phyloP scores from a whole-genome alignment of 768 basidiomycete species.

The Sistotremastrum suecicum region DNA sequence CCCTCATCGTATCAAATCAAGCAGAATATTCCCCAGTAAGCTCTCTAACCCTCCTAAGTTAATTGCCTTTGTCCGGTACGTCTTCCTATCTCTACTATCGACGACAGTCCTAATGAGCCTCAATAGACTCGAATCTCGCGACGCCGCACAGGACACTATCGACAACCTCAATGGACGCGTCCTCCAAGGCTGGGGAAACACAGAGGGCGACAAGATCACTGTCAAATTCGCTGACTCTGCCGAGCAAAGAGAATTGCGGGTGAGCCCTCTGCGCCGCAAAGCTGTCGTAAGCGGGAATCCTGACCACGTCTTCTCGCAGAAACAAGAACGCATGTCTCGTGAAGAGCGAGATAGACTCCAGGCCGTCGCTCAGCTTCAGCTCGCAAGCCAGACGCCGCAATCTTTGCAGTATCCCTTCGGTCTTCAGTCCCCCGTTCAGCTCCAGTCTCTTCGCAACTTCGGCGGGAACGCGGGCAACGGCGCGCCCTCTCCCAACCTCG shows the following conservation, averaged over 20 bases:
- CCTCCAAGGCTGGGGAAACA: conserved; percentile 68
- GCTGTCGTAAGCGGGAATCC: no score
- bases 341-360: no score
- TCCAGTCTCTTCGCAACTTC: no score
- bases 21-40: conserved; percentile 68
- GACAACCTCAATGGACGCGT: conserved; percentile 67
- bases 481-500: no score
- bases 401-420: no score
- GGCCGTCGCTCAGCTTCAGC: no score
- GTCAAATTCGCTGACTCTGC: conserved; percentile 69
- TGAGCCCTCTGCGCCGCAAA: conserved; percentile 16
- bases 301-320: no score
- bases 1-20: conserved; percentile 60
- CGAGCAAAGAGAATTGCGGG: conserved; percentile 65
- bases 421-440: no score
- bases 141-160: conserved; percentile 62
- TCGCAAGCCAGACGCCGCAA: no score
- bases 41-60: conserved; percentile 64
- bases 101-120: background rate
- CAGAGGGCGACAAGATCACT: conserved; percentile 54
- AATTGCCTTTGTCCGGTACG: conserved; percentile 70
- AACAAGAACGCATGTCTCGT: no score
- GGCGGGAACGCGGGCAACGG: no score
- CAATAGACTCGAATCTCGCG: conserved; percentile 50
- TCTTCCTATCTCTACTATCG: conserved; percentile 5